Conservation (phyloP, 345 rosid species). For the Lenwebbia sp. region DNA sequence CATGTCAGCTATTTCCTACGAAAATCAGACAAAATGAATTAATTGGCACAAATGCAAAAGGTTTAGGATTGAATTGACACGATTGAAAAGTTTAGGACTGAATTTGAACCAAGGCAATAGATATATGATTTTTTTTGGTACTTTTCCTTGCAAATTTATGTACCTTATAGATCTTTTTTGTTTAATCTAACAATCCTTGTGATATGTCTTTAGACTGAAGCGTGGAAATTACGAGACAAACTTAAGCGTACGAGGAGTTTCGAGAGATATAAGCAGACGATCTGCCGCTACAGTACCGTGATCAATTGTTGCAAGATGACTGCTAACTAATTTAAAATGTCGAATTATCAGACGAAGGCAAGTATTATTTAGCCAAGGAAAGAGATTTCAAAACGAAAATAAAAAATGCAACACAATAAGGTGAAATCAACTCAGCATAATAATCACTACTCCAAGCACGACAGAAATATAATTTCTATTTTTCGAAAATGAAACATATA, state of each 20-base stretch:
- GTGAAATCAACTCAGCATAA: too few species aligned
- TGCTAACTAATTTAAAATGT: not conserved
- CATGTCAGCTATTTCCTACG: too few species aligned
- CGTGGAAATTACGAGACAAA: not conserved
- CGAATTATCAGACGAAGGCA: not conserved
- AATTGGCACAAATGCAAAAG: too few species aligned
- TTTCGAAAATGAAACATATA: not conserved
- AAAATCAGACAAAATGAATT: too few species aligned
- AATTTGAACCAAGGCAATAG: too few species aligned
- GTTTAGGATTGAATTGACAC: too few species aligned
- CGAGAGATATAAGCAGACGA: not conserved
- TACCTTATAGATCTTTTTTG: not conserved
- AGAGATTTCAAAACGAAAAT: not conserved
- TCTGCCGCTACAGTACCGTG: not conserved
- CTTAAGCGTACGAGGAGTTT: not conserved
- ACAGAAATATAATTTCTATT: not conserved
- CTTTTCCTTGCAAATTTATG: too few species aligned
- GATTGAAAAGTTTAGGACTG: too few species aligned
- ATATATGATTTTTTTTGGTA: too few species aligned
- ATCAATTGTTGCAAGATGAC: not conserved
- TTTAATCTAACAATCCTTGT: not conserved
- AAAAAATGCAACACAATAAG: too few species aligned
- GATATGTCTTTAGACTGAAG: not conserved
- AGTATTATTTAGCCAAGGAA: not conserved
- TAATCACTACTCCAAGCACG: too few species aligned